These are phyloP conservation scores for Nakazawaea ambrosiae DNA, from an alignment of 805 yeast genomes.

Conservation along the genomic window DNA sequence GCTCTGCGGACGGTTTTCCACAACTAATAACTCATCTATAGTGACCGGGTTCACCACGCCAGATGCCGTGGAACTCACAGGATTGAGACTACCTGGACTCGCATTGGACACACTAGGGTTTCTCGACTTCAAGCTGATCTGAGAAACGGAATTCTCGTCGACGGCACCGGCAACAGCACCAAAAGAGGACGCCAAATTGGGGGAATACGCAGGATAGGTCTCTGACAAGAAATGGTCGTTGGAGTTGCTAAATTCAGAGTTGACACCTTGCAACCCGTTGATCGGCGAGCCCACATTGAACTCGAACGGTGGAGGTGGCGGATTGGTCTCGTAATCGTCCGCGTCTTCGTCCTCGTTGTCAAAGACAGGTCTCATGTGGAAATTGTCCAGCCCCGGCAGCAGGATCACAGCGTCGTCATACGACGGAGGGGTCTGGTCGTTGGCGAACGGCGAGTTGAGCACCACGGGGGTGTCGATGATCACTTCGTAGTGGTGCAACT, in stretches of 20 bases:
- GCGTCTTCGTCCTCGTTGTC: conserved; percentile 1
- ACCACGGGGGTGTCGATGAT: conserved; percentile 72
- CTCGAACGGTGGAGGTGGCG: conserved; percentile 11
- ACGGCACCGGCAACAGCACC: neutral
- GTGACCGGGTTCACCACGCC: neutral
- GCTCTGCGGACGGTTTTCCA: neutral
- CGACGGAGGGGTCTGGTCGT: conserved; percentile 10
- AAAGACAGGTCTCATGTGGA: conserved; percentile 1
- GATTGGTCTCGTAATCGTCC: neutral
- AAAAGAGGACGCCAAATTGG: no score
- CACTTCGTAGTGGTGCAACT: conserved; percentile 71
- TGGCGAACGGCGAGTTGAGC: conserved; percentile 33
- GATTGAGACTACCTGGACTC: neutral
- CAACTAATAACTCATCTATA: conserved; percentile 7
- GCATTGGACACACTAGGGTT: neutral
- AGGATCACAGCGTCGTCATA: conserved; percentile 1
- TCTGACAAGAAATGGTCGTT: neutral
- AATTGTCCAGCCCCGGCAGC: neutral
- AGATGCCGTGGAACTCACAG: neutral
- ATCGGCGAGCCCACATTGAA: conserved; percentile 8
- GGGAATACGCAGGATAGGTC: neutral
- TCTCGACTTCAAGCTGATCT: neutral
- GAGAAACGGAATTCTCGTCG: neutral
- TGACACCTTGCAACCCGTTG: neutral
- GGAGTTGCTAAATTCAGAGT: neutral